Evolutionary conservation across 2,329 filamentous ascomycete genomes (phyloP).

Genomic region (Dactylellina drechsleri): DNA sequence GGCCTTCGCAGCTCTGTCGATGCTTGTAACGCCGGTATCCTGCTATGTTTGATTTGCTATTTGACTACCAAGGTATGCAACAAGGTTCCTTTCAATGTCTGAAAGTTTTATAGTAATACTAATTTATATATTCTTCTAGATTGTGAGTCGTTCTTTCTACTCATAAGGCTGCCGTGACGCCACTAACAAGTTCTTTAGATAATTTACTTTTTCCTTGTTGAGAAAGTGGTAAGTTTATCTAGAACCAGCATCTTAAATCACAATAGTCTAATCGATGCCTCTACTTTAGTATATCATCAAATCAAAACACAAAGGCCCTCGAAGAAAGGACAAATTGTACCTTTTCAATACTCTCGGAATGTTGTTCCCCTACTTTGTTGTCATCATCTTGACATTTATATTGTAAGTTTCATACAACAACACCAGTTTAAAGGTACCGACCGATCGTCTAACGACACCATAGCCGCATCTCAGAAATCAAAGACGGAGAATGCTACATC

Average conservation of each 20-base stretch:
- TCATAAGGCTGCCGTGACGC: constrained; percentile 37
- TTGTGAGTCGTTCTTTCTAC: constrained; percentile 57
- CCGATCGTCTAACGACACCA: background rate
- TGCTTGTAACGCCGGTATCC: constrained; percentile 69
- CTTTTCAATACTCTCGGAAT: constrained; percentile 72
- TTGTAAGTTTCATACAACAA: constrained; percentile 64
- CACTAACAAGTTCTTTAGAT: constrained; percentile 61
- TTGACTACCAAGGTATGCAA: constrained; percentile 70
- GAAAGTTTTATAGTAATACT: background rate
- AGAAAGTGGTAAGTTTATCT: constrained; percentile 68
- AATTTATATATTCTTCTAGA: constrained; percentile 56
- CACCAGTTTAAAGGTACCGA: background rate
- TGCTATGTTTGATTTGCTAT: constrained; percentile 72
- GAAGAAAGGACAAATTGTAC: constrained; percentile 70
- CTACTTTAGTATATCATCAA: constrained; percentile 67
- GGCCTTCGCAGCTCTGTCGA: constrained; percentile 67
- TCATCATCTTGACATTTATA: constrained; percentile 70
- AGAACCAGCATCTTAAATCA: background rate
- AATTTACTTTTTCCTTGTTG: constrained; percentile 74
- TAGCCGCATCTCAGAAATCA: constrained; percentile 69
- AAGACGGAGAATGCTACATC: constrained; percentile 70
- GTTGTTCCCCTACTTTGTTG: constrained; percentile 61
- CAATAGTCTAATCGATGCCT: background rate
- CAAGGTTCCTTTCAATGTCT: background rate
- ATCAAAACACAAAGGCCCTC: constrained; percentile 64